Conservation (phyloP, 2,329 filamentous ascomycete genomes). For the Cadophora malorum region DNA sequence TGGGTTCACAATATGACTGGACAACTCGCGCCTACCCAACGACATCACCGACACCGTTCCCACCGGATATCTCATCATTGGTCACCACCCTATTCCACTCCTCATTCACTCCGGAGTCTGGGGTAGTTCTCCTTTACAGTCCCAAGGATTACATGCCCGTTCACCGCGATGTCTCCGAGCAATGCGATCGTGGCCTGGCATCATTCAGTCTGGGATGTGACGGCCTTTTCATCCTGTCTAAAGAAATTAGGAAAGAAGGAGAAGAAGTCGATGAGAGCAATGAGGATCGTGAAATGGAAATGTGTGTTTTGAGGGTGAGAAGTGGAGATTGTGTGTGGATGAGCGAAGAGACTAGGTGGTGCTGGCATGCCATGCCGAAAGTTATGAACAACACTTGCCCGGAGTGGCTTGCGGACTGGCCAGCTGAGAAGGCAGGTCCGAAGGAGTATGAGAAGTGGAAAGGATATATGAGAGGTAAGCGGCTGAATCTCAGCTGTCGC, state of each 20-base stretch:
- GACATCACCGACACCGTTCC: slow-evolving; percentile 71
- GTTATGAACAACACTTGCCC: slow-evolving; percentile 83
- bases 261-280: slow-evolving; percentile 36
- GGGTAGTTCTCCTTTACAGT: slow-evolving; percentile 91
- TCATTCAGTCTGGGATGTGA: slow-evolving; percentile 92
- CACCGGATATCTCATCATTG: slow-evolving; percentile 72
- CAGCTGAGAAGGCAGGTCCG: slow-evolving; percentile 48
- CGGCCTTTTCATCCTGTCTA: slow-evolving; percentile 82
- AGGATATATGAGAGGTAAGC: slow-evolving; percentile 87
- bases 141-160: slow-evolving; percentile 90
- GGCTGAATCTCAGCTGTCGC: slow-evolving; percentile 92
- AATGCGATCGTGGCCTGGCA: slow-evolving; percentile 77
- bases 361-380: slow-evolving; percentile 95
- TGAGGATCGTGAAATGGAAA: slow-evolving; percentile 42
- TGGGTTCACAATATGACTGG: slow-evolving; percentile 97
- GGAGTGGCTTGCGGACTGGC: slow-evolving; percentile 76
- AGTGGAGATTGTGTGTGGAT: slow-evolving; percentile 94
- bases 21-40: slow-evolving; percentile 80
- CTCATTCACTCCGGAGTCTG: slow-evolving; percentile 77
- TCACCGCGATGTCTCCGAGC: slow-evolving; percentile 91
- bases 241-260: slow-evolving; percentile 46
- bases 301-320: slow-evolving; percentile 68
- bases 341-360: slow-evolving; percentile 80
- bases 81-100: slow-evolving; percentile 75
- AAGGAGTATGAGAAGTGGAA: slow-evolving; percentile 67